A percentile compares a stretch with the other conserved stretches of the same genome.
Evolutionary conservation across 345 rosid genomes (phyloP).

Genomic region (Murraya paniculata): DNA sequence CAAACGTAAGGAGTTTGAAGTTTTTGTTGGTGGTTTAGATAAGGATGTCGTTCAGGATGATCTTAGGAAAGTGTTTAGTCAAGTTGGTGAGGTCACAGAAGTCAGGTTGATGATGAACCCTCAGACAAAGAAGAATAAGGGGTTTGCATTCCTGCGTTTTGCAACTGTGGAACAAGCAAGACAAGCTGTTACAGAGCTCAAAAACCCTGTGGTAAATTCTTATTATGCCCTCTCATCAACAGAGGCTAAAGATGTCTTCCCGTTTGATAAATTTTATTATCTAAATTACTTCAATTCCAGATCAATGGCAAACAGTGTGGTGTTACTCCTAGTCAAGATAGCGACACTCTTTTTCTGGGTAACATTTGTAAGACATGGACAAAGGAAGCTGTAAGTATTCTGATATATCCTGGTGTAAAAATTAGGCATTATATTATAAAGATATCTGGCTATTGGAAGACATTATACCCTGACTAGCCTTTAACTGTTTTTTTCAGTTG

Average conservation of each 20-base stretch:
- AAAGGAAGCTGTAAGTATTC: slow-evolving; percentile 83
- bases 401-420: slow-evolving; percentile 23
- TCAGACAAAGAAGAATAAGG: slow-evolving; percentile 91
- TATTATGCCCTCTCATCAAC: slow-evolving; percentile 30
- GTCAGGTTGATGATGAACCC: slow-evolving; percentile 88
- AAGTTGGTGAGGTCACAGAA: slow-evolving; percentile 82
- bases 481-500: slow-evolving; percentile 62
- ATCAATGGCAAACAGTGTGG: slow-evolving; percentile 96
- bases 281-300: slow-evolving; percentile 59
- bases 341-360: slow-evolving; percentile 92
- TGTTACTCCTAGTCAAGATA: slow-evolving; percentile 93
- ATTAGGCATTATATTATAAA: slow-evolving; percentile 12
- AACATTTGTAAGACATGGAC: slow-evolving; percentile 98
- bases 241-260: slow-evolving; percentile 29
- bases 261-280: slow-evolving; percentile 22
- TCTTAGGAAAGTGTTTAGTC: slow-evolving; percentile 70
- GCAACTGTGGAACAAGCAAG: slow-evolving; percentile 90
- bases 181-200: slow-evolving; percentile 75
- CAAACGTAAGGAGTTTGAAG: slow-evolving; percentile 93
- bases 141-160: slow-evolving; percentile 96
- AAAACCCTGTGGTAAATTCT: slow-evolving; percentile 81
- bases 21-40: slow-evolving; percentile 93
- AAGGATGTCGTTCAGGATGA: slow-evolving; percentile 84
- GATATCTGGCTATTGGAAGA: slow-evolving; percentile 11
- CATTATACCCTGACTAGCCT: slow-evolving; percentile 17